Evolutionary conservation across 176 grass and related monocot species (phyloP), one percentile per base, ranked within the genome.

Genomic region (Oryza punctata): DNA sequence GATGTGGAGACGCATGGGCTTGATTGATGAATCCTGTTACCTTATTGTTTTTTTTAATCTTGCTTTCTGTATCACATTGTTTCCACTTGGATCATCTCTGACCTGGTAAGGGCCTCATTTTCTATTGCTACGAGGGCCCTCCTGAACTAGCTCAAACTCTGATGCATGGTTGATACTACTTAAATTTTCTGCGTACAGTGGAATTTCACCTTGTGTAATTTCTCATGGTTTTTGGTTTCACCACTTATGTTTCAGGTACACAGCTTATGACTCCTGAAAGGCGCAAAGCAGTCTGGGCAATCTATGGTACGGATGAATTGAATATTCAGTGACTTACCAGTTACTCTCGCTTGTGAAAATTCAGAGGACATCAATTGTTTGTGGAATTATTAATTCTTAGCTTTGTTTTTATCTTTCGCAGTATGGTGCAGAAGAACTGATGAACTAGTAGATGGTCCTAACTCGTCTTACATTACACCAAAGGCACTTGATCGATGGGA

Each of bases 371-470:
- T 6, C 28, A 65, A 12, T 76, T 81, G 63, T 77, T 16, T 21
- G 4, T 54, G 40, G 2, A 6, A 7, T 25, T 37, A 29, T 35
- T 10, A 7, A 28, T 45, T 28, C 26, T 12, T 78, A 29, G 28
- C 32, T 52, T 45, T 54, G 0, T 4, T 46, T 57, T 45, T 7
- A 2, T 10, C 1, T 3, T 70, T n/a, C 38, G 79, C 81, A 94
- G 96, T 99, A 24, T 99, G 96, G 96, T 99, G 93, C 85, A 98
- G 96, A 79, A 93, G 96, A 90, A 98, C 96, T 57, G 96, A 98
- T 70, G 96, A 98, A 67, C 87, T 98, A 2, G 96, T 98, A 13
- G 96, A 98, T 54, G 96, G 96, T 23, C 96, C 93, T n/a, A 98
- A 98, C 25, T 85, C 96, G 10, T 90, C 89, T 40, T 92, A 98